Evolutionary conservation across 1,284 basidiomycete species (phyloP), one percentile per base, ranked within the genome.

Genomic region (Lentinus polychrous): DNA sequence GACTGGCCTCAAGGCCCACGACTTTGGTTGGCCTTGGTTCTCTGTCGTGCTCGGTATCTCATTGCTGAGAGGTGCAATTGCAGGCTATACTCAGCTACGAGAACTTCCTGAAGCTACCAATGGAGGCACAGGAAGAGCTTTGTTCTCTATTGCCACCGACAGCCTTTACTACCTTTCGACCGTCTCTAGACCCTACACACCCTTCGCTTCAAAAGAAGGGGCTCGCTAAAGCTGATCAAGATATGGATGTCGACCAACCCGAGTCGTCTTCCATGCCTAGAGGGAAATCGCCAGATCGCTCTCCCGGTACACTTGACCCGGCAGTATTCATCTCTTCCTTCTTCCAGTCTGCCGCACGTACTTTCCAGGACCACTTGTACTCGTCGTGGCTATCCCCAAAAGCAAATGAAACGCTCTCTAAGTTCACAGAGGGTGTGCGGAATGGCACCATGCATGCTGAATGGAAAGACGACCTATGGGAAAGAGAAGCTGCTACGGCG

Each of bases 381-480:
- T 72, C 73, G 0, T 71, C 73, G 34, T 80, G 75, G 75, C 63
- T 76, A 43, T 69, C 71, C 2, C 64, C 68, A 31, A 58, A 67
- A 2, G 76, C 79, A 45, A 52, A 54, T 8, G 68, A 67, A 27
- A 71, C 72, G 49, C 66, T 78, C 2, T 55, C 58, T 23, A 60
- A 67, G 49, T 79, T 73, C 56, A 52, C 67, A 41, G 59, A 63
- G 15, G 74, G 73, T 11, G 64, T 78, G 18, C 53, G 55, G 1
- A 59, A 66, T 18, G 78, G 78, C 0, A 69, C 63, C 7, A 46
- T 78, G 43, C 70, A 76, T 41, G 78, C 73, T 8, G 67, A 75
- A 18, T 81, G 78, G 78, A 82, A 82, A 57, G 79, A 82, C 57
- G 76, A 81, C 40, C 70, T 68, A 18, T 82, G 79, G 79, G 71